Evolutionary conservation across 805 yeast species (phyloP).

Genomic region (Ogataea neopini): DNA sequence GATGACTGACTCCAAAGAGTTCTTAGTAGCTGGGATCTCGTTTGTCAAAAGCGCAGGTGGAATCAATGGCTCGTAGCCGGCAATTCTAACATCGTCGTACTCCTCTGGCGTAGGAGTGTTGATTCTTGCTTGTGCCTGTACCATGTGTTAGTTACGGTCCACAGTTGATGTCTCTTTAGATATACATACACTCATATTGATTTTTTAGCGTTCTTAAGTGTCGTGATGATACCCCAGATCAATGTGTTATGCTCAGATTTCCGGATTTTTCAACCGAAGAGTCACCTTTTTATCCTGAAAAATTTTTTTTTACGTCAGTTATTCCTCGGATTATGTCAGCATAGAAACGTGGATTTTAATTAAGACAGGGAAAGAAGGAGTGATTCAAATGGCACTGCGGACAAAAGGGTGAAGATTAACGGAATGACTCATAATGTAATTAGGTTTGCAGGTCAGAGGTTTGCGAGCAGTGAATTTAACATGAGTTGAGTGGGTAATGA

Average conservation of each 20-base stretch:
- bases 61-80: slow-evolving; percentile 91
- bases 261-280: background rate
- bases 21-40: slow-evolving; percentile 68
- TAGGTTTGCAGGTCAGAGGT: too few species aligned
- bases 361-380: too few species aligned
- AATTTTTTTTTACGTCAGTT: background rate
- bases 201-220: background rate
- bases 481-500: too few species aligned
- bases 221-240: background rate
- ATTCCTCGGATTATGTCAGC: slow-evolving; percentile 3
- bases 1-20: slow-evolving; percentile 62
- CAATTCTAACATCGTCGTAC: slow-evolving; percentile 70
- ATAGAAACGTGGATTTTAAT: background rate
- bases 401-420: too few species aligned
- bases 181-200: background rate
- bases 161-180: background rate
- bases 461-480: too few species aligned
- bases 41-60: slow-evolving; percentile 90
- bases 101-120: slow-evolving; percentile 61
- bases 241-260: background rate
- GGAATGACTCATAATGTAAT: too few species aligned
- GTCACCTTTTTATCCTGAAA: slow-evolving; percentile 1
- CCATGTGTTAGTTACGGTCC: background rate
- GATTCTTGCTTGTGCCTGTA: slow-evolving; percentile 15
- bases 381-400: background rate